Evolutionary conservation across 257 asterid species (phyloP), one percentile per base, ranked within the genome.

Genomic region (Nyctanthes arbortristis): DNA sequence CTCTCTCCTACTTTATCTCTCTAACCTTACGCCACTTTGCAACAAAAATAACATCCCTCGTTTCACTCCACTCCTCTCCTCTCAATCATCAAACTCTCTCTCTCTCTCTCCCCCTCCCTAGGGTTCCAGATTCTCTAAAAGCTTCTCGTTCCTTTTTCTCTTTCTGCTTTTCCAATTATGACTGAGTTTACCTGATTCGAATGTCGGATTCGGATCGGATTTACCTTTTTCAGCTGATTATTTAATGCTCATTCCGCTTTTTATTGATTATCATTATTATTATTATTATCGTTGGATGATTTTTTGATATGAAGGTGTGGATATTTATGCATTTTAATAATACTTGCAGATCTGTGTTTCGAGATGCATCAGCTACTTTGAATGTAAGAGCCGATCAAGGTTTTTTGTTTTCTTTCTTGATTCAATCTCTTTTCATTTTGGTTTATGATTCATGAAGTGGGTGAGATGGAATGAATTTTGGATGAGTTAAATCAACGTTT

Each of bases 281-380:
- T 59, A 32, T 52, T 3, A 63, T 4, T 22, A 49, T 33, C 36
- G 11, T 61, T 60, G 65, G 28, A 49, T 40, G n/a, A 5, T 67
- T 66, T n/a, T n/a, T 40, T 31, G 2, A 3, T 16, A 10, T 32
- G 65, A 52, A 22, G 57, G n/a, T n/a, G n/a, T n/a, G n/a, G n/a
- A n/a, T n/a, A n/a, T n/a, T 60, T 68, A 36, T 24, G 34, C 70
- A 0, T 68, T 7, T 43, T 9, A 25, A 31, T 73, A 60, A 70
- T 79, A 77, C 69, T 16, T 58, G 75, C 68, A 87, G 87, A 91
- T 89, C 90, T 80, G 84, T 73, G 63, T 73, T 79, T 69, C 77
- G 71, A 74, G 76, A 52, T 76, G 80, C 77, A 56, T 69, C 79
- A 32, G 67, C 74, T 73, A 28, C 40, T 79, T 63, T 79, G 81